A percentile compares a stretch with the other conserved stretches of the same genome.
Evolutionary conservation across 768 basidiomycete genomes (phyloP).

Genomic region (Trametes elegans): DNA sequence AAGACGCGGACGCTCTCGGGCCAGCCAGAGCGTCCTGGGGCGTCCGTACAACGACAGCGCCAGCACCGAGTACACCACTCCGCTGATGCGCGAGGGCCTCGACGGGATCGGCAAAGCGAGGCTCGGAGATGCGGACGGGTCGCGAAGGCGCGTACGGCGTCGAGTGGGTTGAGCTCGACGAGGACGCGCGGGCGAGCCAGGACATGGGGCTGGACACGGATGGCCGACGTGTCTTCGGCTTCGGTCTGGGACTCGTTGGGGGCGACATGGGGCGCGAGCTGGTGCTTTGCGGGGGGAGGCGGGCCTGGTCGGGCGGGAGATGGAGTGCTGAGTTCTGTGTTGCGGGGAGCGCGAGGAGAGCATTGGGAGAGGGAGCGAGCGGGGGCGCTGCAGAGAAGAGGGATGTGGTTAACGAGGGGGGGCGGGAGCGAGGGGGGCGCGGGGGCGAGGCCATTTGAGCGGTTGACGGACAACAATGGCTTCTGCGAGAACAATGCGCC

Average conservation of each 20-base stretch:
- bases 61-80: conserved; percentile 58
- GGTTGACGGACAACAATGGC: conserved; percentile 13
- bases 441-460: conserved; percentile 16
- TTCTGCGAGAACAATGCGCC: conserved; percentile 15
- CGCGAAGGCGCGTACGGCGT: conserved; percentile 35
- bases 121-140: conserved; percentile 45
- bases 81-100: conserved; percentile 34
- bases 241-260: conserved; percentile 25
- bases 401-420: conserved; percentile 1
- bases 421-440: not conserved
- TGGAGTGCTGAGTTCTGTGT: conserved; percentile 12
- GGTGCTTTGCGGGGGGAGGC: conserved; percentile 7
- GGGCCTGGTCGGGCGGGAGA: conserved; percentile 22
- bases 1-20: conserved; percentile 22
- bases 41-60: conserved; percentile 74
- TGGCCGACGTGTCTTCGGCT: conserved; percentile 32
- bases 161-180: conserved; percentile 28
- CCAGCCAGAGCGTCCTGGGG: conserved; percentile 71
- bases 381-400: conserved; percentile 2
- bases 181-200: conserved; percentile 41
- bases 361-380: conserved; percentile 14
- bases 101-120: conserved; percentile 35
- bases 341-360: conserved; percentile 2
- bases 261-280: conserved; percentile 25
- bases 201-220: conserved; percentile 41